Evolutionary conservation across 2,329 filamentous ascomycete species (phyloP), one percentile per base, ranked within the genome.

Genomic region (Trichothecium roseum): DNA sequence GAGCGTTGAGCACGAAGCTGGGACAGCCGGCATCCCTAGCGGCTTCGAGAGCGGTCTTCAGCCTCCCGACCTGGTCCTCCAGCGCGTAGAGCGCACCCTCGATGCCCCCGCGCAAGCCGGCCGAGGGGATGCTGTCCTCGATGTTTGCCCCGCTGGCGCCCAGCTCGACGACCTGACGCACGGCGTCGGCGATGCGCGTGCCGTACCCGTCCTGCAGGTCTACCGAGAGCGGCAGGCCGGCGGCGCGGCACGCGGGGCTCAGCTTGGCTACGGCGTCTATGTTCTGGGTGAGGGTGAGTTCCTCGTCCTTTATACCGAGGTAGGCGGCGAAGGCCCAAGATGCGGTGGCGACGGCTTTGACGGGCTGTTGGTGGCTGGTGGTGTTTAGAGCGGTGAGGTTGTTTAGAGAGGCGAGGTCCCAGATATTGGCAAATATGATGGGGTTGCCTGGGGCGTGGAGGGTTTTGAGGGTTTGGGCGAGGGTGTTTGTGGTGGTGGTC

Each of bases 141-240:
- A 80, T 59, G 44, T 80, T 80, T 32, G 65, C 67, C 0, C 75
- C 74, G 2, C 69, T 68, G 0, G 61, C 73, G 1, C 74, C 74
- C 0, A 66, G 39, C 3, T 57, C 48, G n/a, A 78, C 62, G 1
- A 68, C 56, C 3, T 47, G 47, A 5, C 51, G 48, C 3, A 77
- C 56, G 0, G 59, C 66, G 4, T 64, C 58, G 5, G 55, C 61
- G 2, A 74, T 58, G 15, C 48, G 46, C 3, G 61, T 52, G 3
- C 65, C 67, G 41, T 77, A 80, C 0, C 74, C 75, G 44, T 80
- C 74, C 49, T 78, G 73, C 3, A 78, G 49, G 45, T 80, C 75
- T 5, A 68, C 69, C 0, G 67, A 71, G 1, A 80, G 49, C 0
- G 72, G 70, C 2, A 70, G 54, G 5, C 57, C 52, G 27, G 58